Conservation (phyloP, 139 green algal species). For the Auxenochlorella protothecoides region DNA sequence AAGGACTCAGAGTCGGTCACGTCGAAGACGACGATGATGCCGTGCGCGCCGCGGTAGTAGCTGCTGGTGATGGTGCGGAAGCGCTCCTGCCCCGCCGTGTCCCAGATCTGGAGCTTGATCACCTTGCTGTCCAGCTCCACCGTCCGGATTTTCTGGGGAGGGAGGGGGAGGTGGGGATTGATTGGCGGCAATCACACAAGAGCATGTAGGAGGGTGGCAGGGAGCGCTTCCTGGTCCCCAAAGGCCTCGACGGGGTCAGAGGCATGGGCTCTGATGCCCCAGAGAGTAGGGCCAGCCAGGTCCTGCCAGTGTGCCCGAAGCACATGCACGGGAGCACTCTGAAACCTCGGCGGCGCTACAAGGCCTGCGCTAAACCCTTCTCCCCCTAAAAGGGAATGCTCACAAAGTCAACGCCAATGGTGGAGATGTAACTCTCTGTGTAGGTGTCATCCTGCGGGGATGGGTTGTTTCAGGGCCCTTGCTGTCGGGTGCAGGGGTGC, state of each 20-base stretch:
- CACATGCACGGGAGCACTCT: not conserved
- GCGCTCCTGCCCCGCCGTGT: slow-evolving; percentile 96
- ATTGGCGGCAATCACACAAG: not conserved
- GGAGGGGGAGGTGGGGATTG: not conserved
- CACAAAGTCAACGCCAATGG: slow-evolving; percentile 99
- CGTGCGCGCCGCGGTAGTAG: slow-evolving; percentile 97
- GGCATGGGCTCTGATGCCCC: not conserved
- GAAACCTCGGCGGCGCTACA: too few species aligned
- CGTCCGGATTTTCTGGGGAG: slow-evolving; percentile 93
- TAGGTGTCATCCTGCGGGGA: slow-evolving; percentile 92
- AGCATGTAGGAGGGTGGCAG: not conserved
- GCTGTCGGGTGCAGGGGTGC: too few species aligned
- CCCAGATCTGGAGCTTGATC: slow-evolving; percentile 99
- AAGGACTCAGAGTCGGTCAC: slow-evolving; percentile 98
- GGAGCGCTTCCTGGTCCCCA: too few species aligned
- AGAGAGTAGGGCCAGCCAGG: not conserved
- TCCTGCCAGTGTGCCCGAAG: not conserved
- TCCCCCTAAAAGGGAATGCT: slow-evolving; percentile 23
- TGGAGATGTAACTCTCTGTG: slow-evolving; percentile 99
- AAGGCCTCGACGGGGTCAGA: too few species aligned
- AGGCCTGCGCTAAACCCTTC: not conserved
- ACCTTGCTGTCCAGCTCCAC: slow-evolving; percentile 99
- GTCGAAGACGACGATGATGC: slow-evolving; percentile 99
- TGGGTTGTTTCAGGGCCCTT: too few species aligned
- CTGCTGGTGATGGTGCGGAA: slow-evolving; percentile 98